Base-by-base conservation (phyloP, 257 asterid genomes). In the Pogostemon cablin region DNA sequence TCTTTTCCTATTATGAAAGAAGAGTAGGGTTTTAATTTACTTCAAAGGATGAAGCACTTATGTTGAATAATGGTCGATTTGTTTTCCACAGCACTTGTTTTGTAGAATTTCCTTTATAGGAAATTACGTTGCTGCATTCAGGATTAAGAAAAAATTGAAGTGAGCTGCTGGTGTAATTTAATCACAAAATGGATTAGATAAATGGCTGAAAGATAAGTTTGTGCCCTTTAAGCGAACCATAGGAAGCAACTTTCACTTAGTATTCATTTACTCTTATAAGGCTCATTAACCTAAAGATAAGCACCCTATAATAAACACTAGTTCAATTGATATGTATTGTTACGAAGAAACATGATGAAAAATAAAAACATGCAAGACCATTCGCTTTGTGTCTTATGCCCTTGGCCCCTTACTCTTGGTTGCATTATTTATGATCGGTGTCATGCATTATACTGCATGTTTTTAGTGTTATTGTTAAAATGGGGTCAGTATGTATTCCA, bases 151-250 rank as follows among this genome's bases (percentile, higher is more conserved):
- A 3, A 63, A 12, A 62, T 11, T 42, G 48, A 52, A 69, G 25
- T 9, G 57, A n/a, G 49, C 67, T 44, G 63, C 54, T n/a, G 69
- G 64, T 52, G 46, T 62, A 43, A 38, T 48, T 72, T 25, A 11
- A 41, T 35, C 37, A 10, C 64, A 25, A 42, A 62, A 35, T 2
- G 34, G 65, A 9, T 9, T 54, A 8, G 10, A 52, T 70, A 58
- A 34, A 57, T 48, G 50, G 25, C 41, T 17, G 40, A 37, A 71
- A 3, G 10, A 7, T 39, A 49, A 39, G 35, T 34, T 50, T 57
- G 48, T 57, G 48, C 38, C 43, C 34, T 7, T 34, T 55, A 32
- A 32, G 47, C 43, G 12, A 61, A 58, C 3, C 42, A 38, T 17
- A 20, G 10, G 35, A n/a, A 48, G 42, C 34, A 64, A 25, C 58